Evolutionary conservation across 1,139 yeast genomes (phyloP).

Genomic region (Debaryomyces subglobosus): DNA sequence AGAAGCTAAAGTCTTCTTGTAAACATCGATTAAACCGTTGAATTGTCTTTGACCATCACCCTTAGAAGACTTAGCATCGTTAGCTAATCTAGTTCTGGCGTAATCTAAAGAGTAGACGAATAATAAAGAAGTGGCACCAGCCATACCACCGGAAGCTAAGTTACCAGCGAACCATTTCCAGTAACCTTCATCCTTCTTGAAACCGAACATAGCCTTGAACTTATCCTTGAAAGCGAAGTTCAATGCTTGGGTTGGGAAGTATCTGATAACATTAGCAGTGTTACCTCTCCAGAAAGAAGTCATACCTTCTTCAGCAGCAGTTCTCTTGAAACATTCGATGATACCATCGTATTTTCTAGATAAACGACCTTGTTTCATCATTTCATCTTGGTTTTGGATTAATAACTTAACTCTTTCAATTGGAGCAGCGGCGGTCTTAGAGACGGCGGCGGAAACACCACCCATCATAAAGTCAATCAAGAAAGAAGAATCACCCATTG

Average conservation of each 20-base stretch:
- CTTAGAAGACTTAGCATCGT: constrained; percentile 56
- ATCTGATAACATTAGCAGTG: constrained; percentile 58
- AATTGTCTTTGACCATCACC: constrained; percentile 52
- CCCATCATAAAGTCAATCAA: constrained; percentile 53
- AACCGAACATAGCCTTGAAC: constrained; percentile 55
- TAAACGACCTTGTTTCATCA: constrained; percentile 59
- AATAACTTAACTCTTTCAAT: constrained; percentile 57
- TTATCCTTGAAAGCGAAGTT: constrained; percentile 58
- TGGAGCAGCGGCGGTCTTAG: constrained; percentile 59
- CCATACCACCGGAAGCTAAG: constrained; percentile 60
- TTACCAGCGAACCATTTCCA: constrained; percentile 57
- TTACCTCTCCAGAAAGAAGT: constrained; percentile 59
- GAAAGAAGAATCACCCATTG: constrained; percentile 32
- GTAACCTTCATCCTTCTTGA: constrained; percentile 54
- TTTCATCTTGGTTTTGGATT: constrained; percentile 57
- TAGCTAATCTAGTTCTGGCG: constrained; percentile 60
- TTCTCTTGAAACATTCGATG: constrained; percentile 53
- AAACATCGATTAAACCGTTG: constrained; percentile 58
- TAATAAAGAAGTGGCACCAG: constrained; percentile 59
- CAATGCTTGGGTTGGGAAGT: constrained; percentile 59
- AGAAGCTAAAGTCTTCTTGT: constrained; percentile 56
- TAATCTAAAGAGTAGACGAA: constrained; percentile 58
- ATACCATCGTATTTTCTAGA: constrained; percentile 54
- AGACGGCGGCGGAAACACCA: constrained; percentile 61
- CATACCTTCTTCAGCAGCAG: constrained; percentile 56